A percentile compares a stretch with the other conserved stretches of the same genome.
phyloP scores from a whole-genome alignment of 2,329 filamentous ascomycete species.

The Trichophaea hybrida region DNA sequence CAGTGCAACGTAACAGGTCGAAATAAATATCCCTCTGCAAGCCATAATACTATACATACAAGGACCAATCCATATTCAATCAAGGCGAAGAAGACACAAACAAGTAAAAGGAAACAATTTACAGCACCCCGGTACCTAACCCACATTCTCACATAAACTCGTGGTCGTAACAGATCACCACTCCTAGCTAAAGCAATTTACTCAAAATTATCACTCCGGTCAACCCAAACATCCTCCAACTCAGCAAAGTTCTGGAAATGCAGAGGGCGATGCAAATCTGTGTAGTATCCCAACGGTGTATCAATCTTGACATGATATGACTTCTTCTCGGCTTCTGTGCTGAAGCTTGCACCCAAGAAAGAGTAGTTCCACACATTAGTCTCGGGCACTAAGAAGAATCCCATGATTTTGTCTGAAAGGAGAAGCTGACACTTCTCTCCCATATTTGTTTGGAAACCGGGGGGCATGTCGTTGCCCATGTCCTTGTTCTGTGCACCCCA shows the following conservation, averaged over 20 bases:
- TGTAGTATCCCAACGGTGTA: conserved; percentile 62
- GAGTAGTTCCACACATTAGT: conserved; percentile 91
- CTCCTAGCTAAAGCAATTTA: conserved; percentile 33
- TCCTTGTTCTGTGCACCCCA: conserved; percentile 97
- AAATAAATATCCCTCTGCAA: too few relatives aligned
- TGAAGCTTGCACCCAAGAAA: conserved; percentile 87
- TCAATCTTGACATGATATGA: conserved; percentile 84
- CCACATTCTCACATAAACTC: neutral
- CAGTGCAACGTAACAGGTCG: too few relatives aligned
- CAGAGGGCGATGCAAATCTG: conserved; percentile 74
- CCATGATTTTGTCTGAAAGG: conserved; percentile 81
- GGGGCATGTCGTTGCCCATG: conserved; percentile 76
- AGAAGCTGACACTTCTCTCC: conserved; percentile 91
- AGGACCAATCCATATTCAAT: too few relatives aligned
- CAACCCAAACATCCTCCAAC: conserved; percentile 91
- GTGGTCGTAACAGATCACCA: neutral
- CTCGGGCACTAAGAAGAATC: conserved; percentile 92
- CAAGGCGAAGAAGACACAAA: neutral
- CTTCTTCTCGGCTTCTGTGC: conserved; percentile 69
- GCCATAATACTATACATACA: too few relatives aligned
- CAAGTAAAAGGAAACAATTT: neutral
- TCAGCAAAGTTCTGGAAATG: conserved; percentile 98
- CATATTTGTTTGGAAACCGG: conserved; percentile 82
- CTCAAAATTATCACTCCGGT: conserved; percentile 83
- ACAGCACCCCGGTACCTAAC: neutral